A percentile compares a stretch with the other conserved stretches of the same genome.
phyloP scores from a whole-genome alignment of 1,139 yeast species.

The Taphrina sp. region DNA sequence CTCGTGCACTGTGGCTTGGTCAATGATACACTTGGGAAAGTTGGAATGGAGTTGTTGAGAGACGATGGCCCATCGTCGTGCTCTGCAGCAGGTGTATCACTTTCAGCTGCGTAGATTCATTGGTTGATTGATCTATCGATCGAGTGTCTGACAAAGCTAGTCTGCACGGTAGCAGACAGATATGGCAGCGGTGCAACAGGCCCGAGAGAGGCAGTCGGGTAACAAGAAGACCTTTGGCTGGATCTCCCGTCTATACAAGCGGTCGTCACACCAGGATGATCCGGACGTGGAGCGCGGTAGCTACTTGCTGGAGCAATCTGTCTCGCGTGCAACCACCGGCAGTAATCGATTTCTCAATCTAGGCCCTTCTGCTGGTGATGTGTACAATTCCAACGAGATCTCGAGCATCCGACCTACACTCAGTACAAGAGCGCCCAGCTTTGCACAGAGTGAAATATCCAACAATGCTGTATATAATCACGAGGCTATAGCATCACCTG shows the following conservation, averaged over 20 bases:
- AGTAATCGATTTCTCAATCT: background rate
- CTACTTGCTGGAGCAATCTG: background rate
- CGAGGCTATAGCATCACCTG: constrained; percentile 8
- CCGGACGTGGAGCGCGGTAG: background rate
- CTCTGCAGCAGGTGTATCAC: too few relatives aligned
- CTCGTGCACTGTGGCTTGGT: too few relatives aligned
- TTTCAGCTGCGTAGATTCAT: too few relatives aligned
- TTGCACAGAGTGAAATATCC: constrained; percentile 20
- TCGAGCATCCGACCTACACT: constrained; percentile 28
- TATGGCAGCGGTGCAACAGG: constrained; percentile 20
- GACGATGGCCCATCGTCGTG: too few relatives aligned
- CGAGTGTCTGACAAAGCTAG: too few relatives aligned
- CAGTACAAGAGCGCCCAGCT: constrained; percentile 25
- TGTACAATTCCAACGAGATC: constrained; percentile 5
- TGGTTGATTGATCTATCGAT: too few relatives aligned
- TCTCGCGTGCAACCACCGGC: background rate
- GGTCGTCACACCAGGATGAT: background rate
- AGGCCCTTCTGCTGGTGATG: background rate
- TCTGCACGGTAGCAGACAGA: too few relatives aligned
- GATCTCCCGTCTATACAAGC: constrained; percentile 14
- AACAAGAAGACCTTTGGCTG: constrained; percentile 27
- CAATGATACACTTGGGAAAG: too few relatives aligned
- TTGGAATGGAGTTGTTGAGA: too few relatives aligned
- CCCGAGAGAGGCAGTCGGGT: constrained; percentile 4
- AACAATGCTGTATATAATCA: constrained; percentile 24